These are phyloP conservation scores for Pleurotus citrinopileatus DNA, from an alignment of 768 basidiomycete genomes.

Conservation along the genomic window DNA sequence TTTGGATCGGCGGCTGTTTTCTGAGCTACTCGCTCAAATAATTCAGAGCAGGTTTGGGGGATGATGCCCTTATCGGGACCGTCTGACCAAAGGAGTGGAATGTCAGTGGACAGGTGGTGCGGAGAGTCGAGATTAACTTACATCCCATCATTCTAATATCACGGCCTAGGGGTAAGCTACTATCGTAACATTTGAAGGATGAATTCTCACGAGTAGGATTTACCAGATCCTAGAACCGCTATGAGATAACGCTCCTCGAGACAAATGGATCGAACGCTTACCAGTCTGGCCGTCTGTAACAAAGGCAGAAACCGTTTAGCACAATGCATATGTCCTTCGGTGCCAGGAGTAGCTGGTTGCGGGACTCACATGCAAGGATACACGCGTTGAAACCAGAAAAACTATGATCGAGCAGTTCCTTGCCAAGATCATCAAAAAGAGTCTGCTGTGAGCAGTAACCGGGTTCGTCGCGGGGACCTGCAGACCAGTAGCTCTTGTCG, in stretches of 20 bases:
- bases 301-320: constrained; percentile 7
- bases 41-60: constrained; percentile 89
- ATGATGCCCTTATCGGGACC: constrained; percentile 97
- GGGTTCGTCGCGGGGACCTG: constrained; percentile 85
- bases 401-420: constrained; percentile 91
- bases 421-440: constrained; percentile 90
- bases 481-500: constrained; percentile 98
- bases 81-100: constrained; percentile 43
- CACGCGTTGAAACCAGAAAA: constrained; percentile 98
- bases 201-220: constrained; percentile 78
- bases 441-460: constrained; percentile 94
- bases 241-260: constrained; percentile 8
- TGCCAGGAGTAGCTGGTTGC: constrained; percentile 4
- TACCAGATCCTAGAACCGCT: constrained; percentile 68
- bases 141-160: constrained; percentile 88
- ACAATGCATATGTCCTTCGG: neutral
- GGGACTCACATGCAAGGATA: constrained; percentile 92
- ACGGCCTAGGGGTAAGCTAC: constrained; percentile 9
- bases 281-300: constrained; percentile 78
- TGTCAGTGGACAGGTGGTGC: constrained; percentile 2
- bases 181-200: neutral
- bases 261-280: constrained; percentile 31
- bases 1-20: constrained; percentile 64
- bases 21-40: constrained; percentile 79
- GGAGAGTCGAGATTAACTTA: constrained; percentile 39